Base-by-base conservation (phyloP, 352 stramenopile genomes). In the Phytophthora chlamydospora region DNA sequence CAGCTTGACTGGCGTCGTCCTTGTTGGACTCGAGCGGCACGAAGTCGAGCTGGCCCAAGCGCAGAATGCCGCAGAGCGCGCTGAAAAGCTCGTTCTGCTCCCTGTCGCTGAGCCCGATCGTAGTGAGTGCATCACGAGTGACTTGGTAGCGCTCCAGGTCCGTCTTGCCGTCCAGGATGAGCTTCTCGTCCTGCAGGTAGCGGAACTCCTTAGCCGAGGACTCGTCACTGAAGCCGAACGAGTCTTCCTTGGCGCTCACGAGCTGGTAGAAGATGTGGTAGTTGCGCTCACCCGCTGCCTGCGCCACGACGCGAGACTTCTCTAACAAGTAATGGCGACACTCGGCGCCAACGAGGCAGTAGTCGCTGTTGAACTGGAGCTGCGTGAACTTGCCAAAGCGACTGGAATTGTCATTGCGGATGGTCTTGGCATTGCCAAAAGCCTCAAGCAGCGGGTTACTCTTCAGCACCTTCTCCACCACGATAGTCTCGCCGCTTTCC, bases 181-280 rank as follows among this genome's bases (percentile, higher is more conserved):
- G 76, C 29, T 75, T 52, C 54, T 93, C 84, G 31, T 92, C 77
- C 58, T 89, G 80, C 44, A 96, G 55, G 40, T 93, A 96, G 2
- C 83, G 80, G 31, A 91, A 94, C 29, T 89, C 76, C 8, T 62
- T 56, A 4, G 83, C 51, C 4, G 71, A 85, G n/a, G 80, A 73
- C 10, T 58, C 50, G 1, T 73, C 47, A 0, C 50, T 43, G 56
- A 94, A 91, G 31, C 74, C 72, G 33, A 87, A 95, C 21, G 58
- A 60, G 3, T 68, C 45, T 44, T 93, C 83, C 9, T 81, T 75
- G 3, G 84, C 85, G 14, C 76, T 90, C 24, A 90, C 73, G 9
- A 98, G 76, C 67, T 98, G 90, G 78, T 99, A 99, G 71, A 99
- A 99, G 19, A 99, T 97, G 75, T 99, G 97, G 84, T 98, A 99